Percentiles rank a stretch among this genome's conserved stretches.
These are phyloP conservation scores for Podospora appendiculata DNA, from an alignment of 495 filamentous ascomycete genomes.

Conservation along the genomic window DNA sequence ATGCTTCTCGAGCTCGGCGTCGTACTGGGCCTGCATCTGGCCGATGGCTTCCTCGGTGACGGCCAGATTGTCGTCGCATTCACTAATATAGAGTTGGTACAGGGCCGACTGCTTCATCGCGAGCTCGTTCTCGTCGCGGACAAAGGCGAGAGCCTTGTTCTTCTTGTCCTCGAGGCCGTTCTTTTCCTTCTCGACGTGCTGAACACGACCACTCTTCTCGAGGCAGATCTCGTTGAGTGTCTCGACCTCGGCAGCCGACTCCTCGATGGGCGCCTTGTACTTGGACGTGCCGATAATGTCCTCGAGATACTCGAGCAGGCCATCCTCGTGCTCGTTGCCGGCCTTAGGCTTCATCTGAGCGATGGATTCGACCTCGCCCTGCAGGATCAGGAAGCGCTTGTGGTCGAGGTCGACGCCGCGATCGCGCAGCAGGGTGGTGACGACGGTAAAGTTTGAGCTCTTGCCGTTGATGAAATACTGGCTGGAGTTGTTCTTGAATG, in stretches of 20 bases:
- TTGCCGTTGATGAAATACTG: conserved; percentile 93
- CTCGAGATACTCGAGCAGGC: conserved; percentile 91
- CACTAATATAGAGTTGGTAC: conserved; percentile 83
- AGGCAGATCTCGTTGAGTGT: conserved; percentile 87
- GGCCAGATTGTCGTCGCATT: conserved; percentile 78
- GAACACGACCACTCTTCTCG: conserved; percentile 88
- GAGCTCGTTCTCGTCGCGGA: conserved; percentile 89
- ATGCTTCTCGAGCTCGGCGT: conserved; percentile 85
- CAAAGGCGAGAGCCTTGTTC: conserved; percentile 80
- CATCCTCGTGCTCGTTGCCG: conserved; percentile 88
- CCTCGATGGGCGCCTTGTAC: conserved; percentile 95
- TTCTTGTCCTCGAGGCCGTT: conserved; percentile 90
- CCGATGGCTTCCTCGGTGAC: conserved; percentile 85
- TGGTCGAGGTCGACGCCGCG: conserved; percentile 93
- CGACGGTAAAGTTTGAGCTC: conserved; percentile 81
- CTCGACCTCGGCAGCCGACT: conserved; percentile 81
- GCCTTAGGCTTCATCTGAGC: conserved; percentile 99
- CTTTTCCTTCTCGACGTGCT: conserved; percentile 98
- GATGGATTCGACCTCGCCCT: conserved; percentile 97
- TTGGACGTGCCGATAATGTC: conserved; percentile 98
- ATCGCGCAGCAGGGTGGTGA: conserved; percentile 81
- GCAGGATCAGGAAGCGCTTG: conserved; percentile 94
- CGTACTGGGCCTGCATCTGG: conserved; percentile 82
- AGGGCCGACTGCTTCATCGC: conserved; percentile 78
- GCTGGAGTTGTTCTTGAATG: conserved; percentile 96